phyloP scores from a whole-genome alignment of 106 monocot genomes.

The Apostasia ramifera region DNA sequence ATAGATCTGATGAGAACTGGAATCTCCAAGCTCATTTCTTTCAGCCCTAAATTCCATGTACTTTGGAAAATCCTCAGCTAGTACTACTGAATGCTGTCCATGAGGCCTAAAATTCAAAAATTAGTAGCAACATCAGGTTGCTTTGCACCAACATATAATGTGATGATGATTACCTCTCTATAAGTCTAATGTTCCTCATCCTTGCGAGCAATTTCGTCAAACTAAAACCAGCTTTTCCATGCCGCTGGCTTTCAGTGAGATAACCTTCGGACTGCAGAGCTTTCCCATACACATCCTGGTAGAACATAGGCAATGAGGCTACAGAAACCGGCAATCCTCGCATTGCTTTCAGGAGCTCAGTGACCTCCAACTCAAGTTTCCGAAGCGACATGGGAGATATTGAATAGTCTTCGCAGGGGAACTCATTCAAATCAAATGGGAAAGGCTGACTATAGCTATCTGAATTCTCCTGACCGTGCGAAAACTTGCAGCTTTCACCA shows the following conservation, averaged over 20 bases:
- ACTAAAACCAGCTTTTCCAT: conserved; percentile 72
- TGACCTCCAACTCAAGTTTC: conserved; percentile 68
- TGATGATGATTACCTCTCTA: conserved; percentile 50
- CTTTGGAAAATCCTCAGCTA: conserved; percentile 40
- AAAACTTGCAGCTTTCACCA: conserved; percentile 57
- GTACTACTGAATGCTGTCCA: conserved; percentile 20
- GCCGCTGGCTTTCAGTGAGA: conserved; percentile 82
- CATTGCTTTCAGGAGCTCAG: conserved; percentile 48
- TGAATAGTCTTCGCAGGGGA: conserved; percentile 12
- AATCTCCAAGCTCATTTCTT: conserved; percentile 12
- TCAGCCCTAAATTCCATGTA: conserved; percentile 33
- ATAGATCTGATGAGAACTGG: conserved; percentile 67
- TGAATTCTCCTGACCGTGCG: conserved; percentile 26
- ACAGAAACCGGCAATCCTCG: conserved; percentile 59
- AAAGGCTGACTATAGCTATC: conserved; percentile 7
- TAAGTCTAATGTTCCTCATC: conserved; percentile 55
- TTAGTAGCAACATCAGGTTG: background rate
- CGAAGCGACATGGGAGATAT: conserved; percentile 35
- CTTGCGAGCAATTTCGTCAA: conserved; percentile 72
- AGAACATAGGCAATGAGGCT: conserved; percentile 64
- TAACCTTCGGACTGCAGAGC: conserved; percentile 80
- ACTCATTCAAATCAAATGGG: conserved; percentile 5
- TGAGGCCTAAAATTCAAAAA: conserved; percentile 4
- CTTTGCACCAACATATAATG: background rate
- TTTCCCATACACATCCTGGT: conserved; percentile 72